Evolutionary conservation across 768 basidiomycete genomes (phyloP).

Genomic region (Omphalotus guepiniiformis): DNA sequence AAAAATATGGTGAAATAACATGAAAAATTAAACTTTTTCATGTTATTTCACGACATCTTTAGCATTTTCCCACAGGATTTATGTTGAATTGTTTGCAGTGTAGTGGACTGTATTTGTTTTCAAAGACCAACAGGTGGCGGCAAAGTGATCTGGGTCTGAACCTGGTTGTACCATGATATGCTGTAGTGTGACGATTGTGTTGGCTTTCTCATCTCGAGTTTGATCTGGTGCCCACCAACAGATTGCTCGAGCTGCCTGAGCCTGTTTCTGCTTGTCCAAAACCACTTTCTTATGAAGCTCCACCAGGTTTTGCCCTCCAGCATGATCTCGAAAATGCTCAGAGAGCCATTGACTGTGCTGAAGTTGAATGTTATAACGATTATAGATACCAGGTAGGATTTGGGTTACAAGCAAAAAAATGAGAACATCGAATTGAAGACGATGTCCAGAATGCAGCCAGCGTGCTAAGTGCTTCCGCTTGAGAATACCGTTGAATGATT

Average conservation of each 20-base stretch:
- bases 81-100: too few species aligned
- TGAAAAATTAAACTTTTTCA: too few species aligned
- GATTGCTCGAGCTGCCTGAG: too few species aligned
- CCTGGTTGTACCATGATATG: background rate
- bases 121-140: background rate
- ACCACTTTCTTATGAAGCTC: background rate
- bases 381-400: constrained; percentile 6
- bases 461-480: constrained; percentile 26
- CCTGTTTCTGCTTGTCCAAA: background rate
- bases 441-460: constrained; percentile 19
- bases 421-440: constrained; percentile 25
- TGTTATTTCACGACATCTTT: too few species aligned
- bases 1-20: too few species aligned
- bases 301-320: background rate
- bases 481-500: constrained; percentile 33
- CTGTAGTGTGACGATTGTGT: background rate
- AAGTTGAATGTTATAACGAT: background rate
- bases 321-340: background rate
- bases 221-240: background rate
- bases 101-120: background rate
- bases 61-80: too few species aligned
- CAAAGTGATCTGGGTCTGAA: background rate
- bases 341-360: background rate
- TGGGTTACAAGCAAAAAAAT: constrained; percentile 6
- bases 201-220: background rate